A percentile compares a stretch with the other conserved stretches of the same genome.
Evolutionary conservation across 495 filamentous ascomycete species (phyloP).

Genomic region (Cryomyces minteri): DNA sequence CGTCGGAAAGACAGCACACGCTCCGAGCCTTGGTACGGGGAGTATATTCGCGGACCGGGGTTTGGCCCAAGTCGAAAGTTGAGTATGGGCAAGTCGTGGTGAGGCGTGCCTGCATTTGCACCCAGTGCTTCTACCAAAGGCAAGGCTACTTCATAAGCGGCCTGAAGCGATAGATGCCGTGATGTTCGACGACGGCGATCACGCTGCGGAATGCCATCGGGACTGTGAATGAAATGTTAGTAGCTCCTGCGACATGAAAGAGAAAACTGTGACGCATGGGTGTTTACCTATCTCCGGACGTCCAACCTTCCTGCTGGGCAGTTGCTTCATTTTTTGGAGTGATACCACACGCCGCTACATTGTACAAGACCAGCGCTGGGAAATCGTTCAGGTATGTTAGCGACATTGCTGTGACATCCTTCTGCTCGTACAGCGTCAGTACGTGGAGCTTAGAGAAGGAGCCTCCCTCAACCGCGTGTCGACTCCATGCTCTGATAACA

Average conservation of each 20-base stretch:
- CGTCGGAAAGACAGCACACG: too few relatives aligned
- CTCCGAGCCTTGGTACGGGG: background rate
- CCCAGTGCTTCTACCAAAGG: too few relatives aligned
- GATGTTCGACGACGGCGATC: too few relatives aligned
- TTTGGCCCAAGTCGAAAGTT: too few relatives aligned
- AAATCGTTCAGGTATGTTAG: background rate
- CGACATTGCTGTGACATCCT: background rate
- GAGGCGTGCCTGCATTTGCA: too few relatives aligned
- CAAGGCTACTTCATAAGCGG: too few relatives aligned
- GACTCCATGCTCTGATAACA: background rate
- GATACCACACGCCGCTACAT: background rate
- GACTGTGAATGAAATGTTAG: background rate
- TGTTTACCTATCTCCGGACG: background rate
- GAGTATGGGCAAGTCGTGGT: too few relatives aligned
- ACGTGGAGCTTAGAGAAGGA: background rate
- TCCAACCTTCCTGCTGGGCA: background rate
- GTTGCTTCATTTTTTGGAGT: background rate
- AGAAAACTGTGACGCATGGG: background rate
- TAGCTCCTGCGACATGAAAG: background rate
- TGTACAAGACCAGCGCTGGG: background rate
- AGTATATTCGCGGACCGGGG: background rate
- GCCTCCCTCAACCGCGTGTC: background rate
- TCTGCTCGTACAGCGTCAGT: background rate
- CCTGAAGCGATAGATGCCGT: too few relatives aligned
- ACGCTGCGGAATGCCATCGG: background rate